Evolutionary conservation across 352 stramenopile genomes (phyloP), one percentile per base, ranked within the genome.

Genomic region (Phytopythium mirpurense): DNA sequence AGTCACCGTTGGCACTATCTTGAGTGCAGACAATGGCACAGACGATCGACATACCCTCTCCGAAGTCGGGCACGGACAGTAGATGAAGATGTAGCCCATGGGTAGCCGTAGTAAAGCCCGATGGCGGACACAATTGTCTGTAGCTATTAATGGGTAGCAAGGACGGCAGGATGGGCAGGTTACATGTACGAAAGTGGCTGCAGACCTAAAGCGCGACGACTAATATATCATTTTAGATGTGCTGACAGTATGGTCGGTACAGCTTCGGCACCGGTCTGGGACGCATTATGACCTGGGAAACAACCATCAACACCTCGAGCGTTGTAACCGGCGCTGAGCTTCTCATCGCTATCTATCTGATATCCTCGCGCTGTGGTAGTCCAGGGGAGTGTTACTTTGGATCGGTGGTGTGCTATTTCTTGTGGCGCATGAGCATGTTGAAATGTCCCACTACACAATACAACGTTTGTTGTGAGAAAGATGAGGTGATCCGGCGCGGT

Each of bases 131-230:
- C n/a, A n/a, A n/a, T n/a, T n/a, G n/a, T n/a, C n/a, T n/a, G n/a
- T n/a, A n/a, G n/a, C n/a, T n/a, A n/a, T n/a, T n/a, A n/a, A n/a
- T n/a, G n/a, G n/a, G 15, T 6, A 48, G 24, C 21, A n/a, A n/a
- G 2, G 21, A 26, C n/a, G 3, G n/a, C n/a, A n/a, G n/a, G n/a
- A n/a, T n/a, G n/a, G n/a, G n/a, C n/a, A n/a, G n/a, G n/a, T n/a
- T n/a, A n/a, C n/a, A n/a, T n/a, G n/a, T n/a, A n/a, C 63, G 68
- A 18, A 65, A 45, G 49, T 71, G 63, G 56, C 62, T 68, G 44
- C 63, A 55, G 34, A 71, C n/a, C 1, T 64, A 41, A 47, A 71
- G 14, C 10, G 48, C 21, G 16, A 71, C 37, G 16, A 71, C 8
- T 14, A 59, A 49, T 55, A 65, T 67, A 19, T 55, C 59, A 15